Conservation (phyloP, 441 rosid genomes). For the Sinapis alba region DNA sequence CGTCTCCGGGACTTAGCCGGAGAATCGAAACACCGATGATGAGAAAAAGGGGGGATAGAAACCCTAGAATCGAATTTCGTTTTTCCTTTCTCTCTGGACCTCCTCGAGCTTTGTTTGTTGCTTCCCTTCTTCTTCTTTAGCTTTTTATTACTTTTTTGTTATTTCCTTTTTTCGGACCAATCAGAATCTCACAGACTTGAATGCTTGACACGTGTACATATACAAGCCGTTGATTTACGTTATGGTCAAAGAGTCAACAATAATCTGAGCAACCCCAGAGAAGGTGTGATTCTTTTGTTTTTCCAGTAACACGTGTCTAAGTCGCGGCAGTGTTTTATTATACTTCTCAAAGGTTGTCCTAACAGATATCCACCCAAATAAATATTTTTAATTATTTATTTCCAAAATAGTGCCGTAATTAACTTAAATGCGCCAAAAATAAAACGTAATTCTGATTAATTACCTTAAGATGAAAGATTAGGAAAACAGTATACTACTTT, state of each 20-base stretch:
- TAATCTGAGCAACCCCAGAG: slow-evolving; percentile 33
- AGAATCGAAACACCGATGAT: slow-evolving; percentile 7
- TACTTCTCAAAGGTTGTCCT: slow-evolving; percentile 8
- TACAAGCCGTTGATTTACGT: slow-evolving; percentile 44
- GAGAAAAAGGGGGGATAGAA: slow-evolving; percentile 29
- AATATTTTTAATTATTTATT: not conserved
- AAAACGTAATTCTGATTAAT: slow-evolving; percentile 10
- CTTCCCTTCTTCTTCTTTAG: slow-evolving; percentile 18
- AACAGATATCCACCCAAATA: slow-evolving; percentile 4
- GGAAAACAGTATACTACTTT: not conserved
- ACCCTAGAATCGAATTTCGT: slow-evolving; percentile 35
- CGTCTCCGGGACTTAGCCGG: slow-evolving; percentile 42
- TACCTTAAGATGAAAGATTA: not conserved
- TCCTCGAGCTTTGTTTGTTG: slow-evolving; percentile 20
- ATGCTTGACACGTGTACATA: slow-evolving; percentile 25
- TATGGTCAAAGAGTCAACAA: slow-evolving; percentile 39
- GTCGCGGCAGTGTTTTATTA: slow-evolving; percentile 14
- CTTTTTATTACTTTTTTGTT: not conserved
- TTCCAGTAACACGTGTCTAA: slow-evolving; percentile 28
- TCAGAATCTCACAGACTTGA: slow-evolving; percentile 8
- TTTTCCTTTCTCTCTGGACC: slow-evolving; percentile 6
- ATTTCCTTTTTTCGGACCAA: slow-evolving; percentile 19
- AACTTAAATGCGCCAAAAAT: not conserved
- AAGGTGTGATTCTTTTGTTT: slow-evolving; percentile 30
- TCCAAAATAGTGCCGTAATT: not conserved